phyloP scores from a whole-genome alignment of 2,329 filamentous ascomycete species.

The Aureobasidium vineae region DNA sequence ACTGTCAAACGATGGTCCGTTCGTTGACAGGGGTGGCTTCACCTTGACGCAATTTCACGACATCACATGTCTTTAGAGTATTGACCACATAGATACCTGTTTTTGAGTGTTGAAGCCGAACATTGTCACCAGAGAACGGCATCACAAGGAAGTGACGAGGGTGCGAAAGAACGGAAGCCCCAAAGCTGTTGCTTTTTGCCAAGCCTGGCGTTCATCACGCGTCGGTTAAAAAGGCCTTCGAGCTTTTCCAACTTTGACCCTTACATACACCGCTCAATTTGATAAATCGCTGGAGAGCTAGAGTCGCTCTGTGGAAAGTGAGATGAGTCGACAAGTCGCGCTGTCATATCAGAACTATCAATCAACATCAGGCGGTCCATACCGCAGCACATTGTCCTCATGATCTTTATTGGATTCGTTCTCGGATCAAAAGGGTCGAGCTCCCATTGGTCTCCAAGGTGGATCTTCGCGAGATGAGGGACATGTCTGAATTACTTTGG shows the following conservation, averaged over 20 bases:
- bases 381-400: background rate
- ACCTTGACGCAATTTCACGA: background rate
- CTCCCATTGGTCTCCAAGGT: background rate
- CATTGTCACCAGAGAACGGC: background rate
- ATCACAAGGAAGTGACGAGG: background rate
- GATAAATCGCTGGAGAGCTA: background rate
- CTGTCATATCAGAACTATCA: background rate
- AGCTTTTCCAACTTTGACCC: background rate
- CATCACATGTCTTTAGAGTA: no score
- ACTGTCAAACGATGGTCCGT: conserved; percentile 15
- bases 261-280: background rate
- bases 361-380: background rate
- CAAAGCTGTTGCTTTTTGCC: background rate
- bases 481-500: background rate
- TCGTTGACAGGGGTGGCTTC: conserved; percentile 4
- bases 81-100: background rate
- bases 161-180: background rate
- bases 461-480: conserved; percentile 13
- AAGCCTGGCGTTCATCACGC: background rate
- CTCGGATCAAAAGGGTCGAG: background rate
- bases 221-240: background rate
- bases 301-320: background rate
- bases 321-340: background rate
- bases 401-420: background rate
- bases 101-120: background rate